These are phyloP conservation scores for Raffaelea albimanens DNA, from an alignment of 2,329 filamentous ascomycete species.

Conservation along the genomic window DNA sequence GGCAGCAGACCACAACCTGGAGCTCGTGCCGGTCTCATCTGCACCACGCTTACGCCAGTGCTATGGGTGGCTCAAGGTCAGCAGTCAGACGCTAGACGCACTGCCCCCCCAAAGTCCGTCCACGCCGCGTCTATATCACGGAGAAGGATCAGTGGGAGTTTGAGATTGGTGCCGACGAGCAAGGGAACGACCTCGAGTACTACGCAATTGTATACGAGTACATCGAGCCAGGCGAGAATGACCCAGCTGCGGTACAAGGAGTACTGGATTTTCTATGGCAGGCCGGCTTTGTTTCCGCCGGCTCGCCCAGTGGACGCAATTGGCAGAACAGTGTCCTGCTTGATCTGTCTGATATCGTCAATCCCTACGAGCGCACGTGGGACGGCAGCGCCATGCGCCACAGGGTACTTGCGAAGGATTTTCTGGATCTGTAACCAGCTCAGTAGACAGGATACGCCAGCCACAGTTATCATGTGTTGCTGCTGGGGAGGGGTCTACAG, in stretches of 20 bases:
- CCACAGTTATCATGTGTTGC: too few relatives aligned
- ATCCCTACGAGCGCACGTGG: not conserved
- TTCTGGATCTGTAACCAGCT: too few relatives aligned
- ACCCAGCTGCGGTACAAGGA: not conserved
- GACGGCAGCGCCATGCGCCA: too few relatives aligned
- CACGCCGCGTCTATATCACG: not conserved
- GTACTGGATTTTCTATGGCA: not conserved
- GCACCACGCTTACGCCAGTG: constrained; percentile 1
- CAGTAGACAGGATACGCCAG: too few relatives aligned
- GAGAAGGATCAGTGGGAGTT: not conserved
- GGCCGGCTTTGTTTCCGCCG: not conserved
- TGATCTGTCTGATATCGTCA: not conserved
- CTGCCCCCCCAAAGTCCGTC: not conserved
- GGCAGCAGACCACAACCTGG: not conserved
- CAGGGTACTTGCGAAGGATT: too few relatives aligned
- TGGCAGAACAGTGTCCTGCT: constrained; percentile 3
- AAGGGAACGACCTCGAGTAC: constrained; percentile 1
- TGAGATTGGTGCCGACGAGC: constrained; percentile 1
- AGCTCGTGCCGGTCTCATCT: not conserved
- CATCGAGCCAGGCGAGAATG: constrained; percentile 1
- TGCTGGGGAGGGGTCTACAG: too few relatives aligned
- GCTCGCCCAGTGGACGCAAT: not conserved
- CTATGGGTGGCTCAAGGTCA: constrained; percentile 1
- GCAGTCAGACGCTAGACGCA: not conserved
- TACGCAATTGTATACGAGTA: constrained; percentile 3